A percentile compares a stretch with the other conserved stretches of the same genome.
These are phyloP conservation scores for Postia placenta DNA, from an alignment of 768 basidiomycete species.

Conservation along the genomic window DNA sequence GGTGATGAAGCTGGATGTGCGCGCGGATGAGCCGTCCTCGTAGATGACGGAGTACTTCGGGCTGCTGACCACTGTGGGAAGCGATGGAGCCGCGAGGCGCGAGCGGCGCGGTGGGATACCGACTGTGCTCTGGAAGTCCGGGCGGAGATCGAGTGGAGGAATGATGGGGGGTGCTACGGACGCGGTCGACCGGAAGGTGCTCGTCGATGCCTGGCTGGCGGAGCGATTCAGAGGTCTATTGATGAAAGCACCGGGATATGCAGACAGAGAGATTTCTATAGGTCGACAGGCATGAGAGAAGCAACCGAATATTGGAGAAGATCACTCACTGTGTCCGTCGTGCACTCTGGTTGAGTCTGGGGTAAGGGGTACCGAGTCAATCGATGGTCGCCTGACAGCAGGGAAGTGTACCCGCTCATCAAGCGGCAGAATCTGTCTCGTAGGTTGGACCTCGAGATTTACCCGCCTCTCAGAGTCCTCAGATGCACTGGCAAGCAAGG, in stretches of 20 bases:
- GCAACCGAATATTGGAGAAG: conserved; percentile 11
- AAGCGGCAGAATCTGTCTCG: conserved; percentile 55
- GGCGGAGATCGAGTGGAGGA: conserved; percentile 53
- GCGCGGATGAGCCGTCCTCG: conserved; percentile 21
- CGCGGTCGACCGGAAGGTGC: conserved; percentile 43
- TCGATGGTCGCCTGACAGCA: conserved; percentile 34
- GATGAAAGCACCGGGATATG: conserved; percentile 43
- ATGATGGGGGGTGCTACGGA: conserved; percentile 40
- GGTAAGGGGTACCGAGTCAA: conserved; percentile 18
- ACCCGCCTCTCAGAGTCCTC: neutral
- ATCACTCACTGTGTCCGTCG: conserved; percentile 13
- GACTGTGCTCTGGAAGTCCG: conserved; percentile 35
- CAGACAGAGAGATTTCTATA: neutral
- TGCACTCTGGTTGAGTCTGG: conserved; percentile 25
- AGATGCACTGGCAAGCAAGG: conserved; percentile 30
- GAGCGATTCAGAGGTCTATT: conserved; percentile 62
- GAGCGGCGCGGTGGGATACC: conserved; percentile 20
- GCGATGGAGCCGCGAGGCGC: conserved; percentile 12
- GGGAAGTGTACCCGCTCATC: conserved; percentile 57
- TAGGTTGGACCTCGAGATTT: conserved; percentile 9
- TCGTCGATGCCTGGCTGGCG: conserved; percentile 56
- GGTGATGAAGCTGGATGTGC: conserved; percentile 29
- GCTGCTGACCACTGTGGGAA: conserved; percentile 19
- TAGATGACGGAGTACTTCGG: conserved; percentile 26
- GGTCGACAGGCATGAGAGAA: conserved; percentile 24